Percentiles rank a stretch among this genome's conserved stretches.
Evolutionary conservation across 352 stramenopile genomes (phyloP).

Genomic region (Globisporangium uncinulatum): DNA sequence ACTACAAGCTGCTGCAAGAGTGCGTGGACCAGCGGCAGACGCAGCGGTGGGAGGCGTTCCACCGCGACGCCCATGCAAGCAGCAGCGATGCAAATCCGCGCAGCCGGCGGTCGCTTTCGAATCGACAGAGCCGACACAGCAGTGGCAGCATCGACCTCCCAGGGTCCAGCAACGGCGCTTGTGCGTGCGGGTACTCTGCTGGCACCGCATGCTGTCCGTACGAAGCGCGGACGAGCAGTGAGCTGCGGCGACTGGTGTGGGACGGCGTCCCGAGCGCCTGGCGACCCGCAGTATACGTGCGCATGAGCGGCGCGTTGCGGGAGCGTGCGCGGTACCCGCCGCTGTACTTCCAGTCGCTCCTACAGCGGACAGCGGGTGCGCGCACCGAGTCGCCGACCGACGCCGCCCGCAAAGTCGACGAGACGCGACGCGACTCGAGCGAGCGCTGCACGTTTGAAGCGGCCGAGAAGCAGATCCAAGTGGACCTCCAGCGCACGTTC

Average conservation of each 20-base stretch:
- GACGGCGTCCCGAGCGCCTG: slow-evolving; percentile 36
- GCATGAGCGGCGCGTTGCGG: slow-evolving; percentile 31
- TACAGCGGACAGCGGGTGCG: slow-evolving; percentile 8
- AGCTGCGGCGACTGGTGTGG: slow-evolving; percentile 36
- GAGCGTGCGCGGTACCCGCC: slow-evolving; percentile 14
- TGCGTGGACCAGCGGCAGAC: slow-evolving; percentile 37
- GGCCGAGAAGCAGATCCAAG: slow-evolving; percentile 46
- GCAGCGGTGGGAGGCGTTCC: slow-evolving; percentile 23
- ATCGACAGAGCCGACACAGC: background rate
- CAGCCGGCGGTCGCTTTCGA: background rate
- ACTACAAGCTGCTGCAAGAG: slow-evolving; percentile 41
- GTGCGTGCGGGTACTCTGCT: background rate
- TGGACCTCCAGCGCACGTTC: slow-evolving; percentile 69
- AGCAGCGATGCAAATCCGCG: background rate
- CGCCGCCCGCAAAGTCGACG: background rate
- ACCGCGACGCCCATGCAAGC: background rate
- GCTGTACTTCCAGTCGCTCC: slow-evolving; percentile 33
- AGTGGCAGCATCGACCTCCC: background rate
- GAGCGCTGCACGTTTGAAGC: slow-evolving; percentile 22
- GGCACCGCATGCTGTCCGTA: slow-evolving; percentile 6
- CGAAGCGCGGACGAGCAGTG: background rate
- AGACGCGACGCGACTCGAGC: slow-evolving; percentile 4
- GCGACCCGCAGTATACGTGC: slow-evolving; percentile 38
- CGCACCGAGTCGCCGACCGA: background rate
- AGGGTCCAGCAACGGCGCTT: background rate